Base-by-base conservation (phyloP, 306 rosid genomes). In the Trifolium subterraneum region DNA sequence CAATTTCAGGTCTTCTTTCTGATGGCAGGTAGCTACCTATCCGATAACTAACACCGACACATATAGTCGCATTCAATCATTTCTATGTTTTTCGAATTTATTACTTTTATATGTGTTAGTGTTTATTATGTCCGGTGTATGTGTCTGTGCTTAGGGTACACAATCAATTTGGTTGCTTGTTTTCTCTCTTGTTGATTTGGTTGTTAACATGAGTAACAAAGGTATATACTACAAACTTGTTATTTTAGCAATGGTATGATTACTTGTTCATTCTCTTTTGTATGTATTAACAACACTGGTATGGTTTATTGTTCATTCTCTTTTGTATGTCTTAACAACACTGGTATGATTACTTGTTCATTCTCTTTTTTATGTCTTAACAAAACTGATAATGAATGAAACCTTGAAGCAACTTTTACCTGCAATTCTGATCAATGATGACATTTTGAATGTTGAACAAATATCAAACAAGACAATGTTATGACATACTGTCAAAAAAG, bases 1-100 rank as follows among this genome's bases (percentile, higher is more conserved):
- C 93, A n/a, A 83, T 88, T 79, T 91, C 90, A 39, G 96, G 97
- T 2, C 92, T 94, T 44, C 51, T 87, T 73, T 71, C 22, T 29
- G 22, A 60, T 60, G 42, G 6, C 42, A 60, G 39, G 64, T 59
- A 27, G 33, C 14, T 12, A 12, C 3, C 9, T 48, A 48, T 45
- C 5, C 5, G 39, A 36, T 8, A 36, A 36, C 39, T 36, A 36
- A 42, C 48, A 42, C 55, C 10, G 20, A 48, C 16, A 22, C 35
- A 56, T 56, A 10, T 56, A 25, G 8, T 56, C 33, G 2, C n/a
- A 56, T 56, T 22, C n/a, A 12, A 11, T 10, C 33, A 56, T 56
- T 56, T 56, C 2, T 55, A 10, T 55, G 10, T 7, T 36, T 36
- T 36, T 36, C 2, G 8, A 36, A 36, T 36, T 36, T 7, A 36